Conservation (phyloP, 2,329 filamentous ascomycete genomes). For the Chalaropsis thielavioides region DNA sequence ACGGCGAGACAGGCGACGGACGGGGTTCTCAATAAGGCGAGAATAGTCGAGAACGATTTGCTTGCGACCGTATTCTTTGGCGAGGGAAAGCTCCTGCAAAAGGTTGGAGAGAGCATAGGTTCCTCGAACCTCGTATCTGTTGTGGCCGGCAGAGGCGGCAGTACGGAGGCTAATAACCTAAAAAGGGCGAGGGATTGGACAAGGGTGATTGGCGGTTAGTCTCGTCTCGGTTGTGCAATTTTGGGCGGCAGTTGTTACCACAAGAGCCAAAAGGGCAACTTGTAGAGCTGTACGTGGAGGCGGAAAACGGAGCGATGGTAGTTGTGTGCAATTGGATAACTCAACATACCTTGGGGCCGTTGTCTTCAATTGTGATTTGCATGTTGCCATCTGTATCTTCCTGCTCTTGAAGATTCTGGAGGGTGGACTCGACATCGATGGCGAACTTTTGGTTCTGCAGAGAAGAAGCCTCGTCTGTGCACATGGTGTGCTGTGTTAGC, state of each 20-base stretch:
- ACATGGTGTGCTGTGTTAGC: background rate
- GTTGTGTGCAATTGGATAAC: background rate
- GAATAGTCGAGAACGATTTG: conserved; percentile 84
- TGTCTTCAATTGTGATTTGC: conserved; percentile 96
- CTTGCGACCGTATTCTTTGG: conserved; percentile 78
- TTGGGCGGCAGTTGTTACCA: conserved; percentile 1
- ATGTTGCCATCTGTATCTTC: conserved; percentile 91
- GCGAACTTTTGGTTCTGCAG: conserved; percentile 40
- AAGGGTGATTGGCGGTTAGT: conserved; percentile 15
- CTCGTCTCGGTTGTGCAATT: conserved; percentile 9
- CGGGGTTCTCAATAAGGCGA: conserved; percentile 87
- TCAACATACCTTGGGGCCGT: conserved; percentile 62
- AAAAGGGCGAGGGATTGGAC: background rate
- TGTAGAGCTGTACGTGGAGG: background rate
- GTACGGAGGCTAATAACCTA: conserved; percentile 73
- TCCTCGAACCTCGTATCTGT: conserved; percentile 79
- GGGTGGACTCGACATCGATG: conserved; percentile 71
- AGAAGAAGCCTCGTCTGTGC: conserved; percentile 15
- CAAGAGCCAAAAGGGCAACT: conserved; percentile 9
- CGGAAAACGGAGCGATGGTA: too few relatives aligned
- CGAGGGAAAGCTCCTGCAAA: conserved; percentile 83
- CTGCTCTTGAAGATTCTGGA: conserved; percentile 62
- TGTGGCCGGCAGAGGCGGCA: conserved; percentile 70
- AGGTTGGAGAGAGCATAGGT: conserved; percentile 97
- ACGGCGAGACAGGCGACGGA: conserved; percentile 69